Evolutionary conservation across 257 asterid genomes (phyloP).

Genomic region (Cinchona pubescens): DNA sequence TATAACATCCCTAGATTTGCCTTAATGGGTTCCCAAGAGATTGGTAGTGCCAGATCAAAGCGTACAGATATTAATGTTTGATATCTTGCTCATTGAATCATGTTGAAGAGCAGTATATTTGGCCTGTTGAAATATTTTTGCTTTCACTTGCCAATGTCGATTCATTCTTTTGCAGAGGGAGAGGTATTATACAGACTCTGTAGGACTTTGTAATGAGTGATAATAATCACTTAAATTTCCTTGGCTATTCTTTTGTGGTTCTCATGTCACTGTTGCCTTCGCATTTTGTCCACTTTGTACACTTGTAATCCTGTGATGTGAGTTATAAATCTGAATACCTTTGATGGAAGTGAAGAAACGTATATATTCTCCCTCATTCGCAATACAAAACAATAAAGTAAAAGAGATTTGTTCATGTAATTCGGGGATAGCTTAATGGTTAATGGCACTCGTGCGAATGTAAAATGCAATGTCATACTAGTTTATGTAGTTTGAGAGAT

Average conservation of each 20-base stretch:
- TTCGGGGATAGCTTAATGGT: too few relatives aligned
- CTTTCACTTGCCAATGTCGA: slow-evolving; percentile 3
- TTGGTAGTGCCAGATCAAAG: slow-evolving; percentile 51
- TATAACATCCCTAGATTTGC: slow-evolving; percentile 70
- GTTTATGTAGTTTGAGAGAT: too few relatives aligned
- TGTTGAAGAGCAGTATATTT: background rate
- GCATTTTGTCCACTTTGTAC: background rate
- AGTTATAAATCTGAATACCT: background rate
- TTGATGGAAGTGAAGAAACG: background rate
- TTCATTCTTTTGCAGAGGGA: slow-evolving; percentile 13
- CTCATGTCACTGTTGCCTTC: background rate
- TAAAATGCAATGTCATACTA: too few relatives aligned
- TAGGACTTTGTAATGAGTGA: background rate
- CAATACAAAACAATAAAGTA: too few relatives aligned
- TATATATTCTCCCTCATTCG: too few relatives aligned
- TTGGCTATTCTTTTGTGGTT: slow-evolving; percentile 12
- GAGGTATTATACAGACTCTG: slow-evolving; percentile 11
- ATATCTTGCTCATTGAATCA: slow-evolving; percentile 14
- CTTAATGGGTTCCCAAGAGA: slow-evolving; percentile 42
- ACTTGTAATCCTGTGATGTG: background rate
- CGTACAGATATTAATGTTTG: slow-evolving; percentile 80
- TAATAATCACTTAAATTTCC: background rate
- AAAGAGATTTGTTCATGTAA: too few relatives aligned
- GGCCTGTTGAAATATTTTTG: background rate
- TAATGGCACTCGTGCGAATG: too few relatives aligned